phyloP scores from a whole-genome alignment of 2,329 filamentous ascomycete species.

The Hortaea sp. region DNA sequence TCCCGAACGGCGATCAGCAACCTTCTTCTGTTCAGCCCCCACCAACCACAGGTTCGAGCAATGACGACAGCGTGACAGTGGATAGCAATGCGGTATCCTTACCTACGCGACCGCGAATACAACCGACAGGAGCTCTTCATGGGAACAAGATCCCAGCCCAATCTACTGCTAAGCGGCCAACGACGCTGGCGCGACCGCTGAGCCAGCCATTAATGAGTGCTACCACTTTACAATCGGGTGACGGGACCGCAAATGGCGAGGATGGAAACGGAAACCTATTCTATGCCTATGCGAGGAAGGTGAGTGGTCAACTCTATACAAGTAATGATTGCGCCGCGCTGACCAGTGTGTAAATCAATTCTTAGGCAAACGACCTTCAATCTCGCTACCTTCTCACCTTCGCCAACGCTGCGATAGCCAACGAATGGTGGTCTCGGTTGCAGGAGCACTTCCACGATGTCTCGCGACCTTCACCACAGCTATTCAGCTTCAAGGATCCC shows the following conservation, averaged over 20 bases:
- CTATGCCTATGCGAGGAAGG: conserved; percentile 20
- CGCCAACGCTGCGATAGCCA: conserved; percentile 18
- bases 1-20: conserved; percentile 4
- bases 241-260: neutral
- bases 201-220: neutral
- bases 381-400: conserved; percentile 25
- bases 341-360: neutral
- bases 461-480: conserved; percentile 20
- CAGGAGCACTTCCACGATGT: conserved; percentile 20
- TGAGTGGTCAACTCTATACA: conserved; percentile 2
- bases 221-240: too few relatives aligned
- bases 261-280: conserved; percentile 14
- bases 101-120: too few relatives aligned
- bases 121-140: too few relatives aligned
- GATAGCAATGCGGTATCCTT: too few relatives aligned
- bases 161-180: too few relatives aligned
- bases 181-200: neutral
- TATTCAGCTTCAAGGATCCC: conserved; percentile 23
- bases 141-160: too few relatives aligned
- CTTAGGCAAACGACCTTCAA: conserved; percentile 14
- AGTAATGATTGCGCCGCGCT: neutral
- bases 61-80: too few relatives aligned
- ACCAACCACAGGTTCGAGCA: too few relatives aligned
- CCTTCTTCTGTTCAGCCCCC: too few relatives aligned
- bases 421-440: conserved; percentile 24